Evolutionary conservation across 441 rosid genomes (phyloP), one percentile per base, ranked within the genome.

Genomic region (Populus hybrid): DNA sequence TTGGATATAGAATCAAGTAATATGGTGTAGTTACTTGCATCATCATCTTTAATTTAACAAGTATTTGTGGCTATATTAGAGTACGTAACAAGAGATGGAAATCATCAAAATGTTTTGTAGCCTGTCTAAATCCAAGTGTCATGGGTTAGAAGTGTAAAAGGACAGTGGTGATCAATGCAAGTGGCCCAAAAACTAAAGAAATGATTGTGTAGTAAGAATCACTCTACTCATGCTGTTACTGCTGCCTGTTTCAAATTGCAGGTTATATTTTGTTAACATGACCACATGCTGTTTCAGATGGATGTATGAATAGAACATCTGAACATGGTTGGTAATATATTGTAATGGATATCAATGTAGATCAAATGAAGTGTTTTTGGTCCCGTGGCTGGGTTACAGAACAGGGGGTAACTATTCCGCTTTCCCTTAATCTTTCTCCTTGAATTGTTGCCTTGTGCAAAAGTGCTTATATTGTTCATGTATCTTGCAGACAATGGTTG

Each of bases 401-500:
- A 63, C 28, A 3, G 66, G 66, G 66, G 66, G 26, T 23, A 63
- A 23, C 66, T 63, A 63, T 10, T 63, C 28, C 66, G 16, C 66
- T 63, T 21, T 23, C 66, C 66, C 66, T 23, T 23, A 21, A 63
- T 63, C 66, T 10, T 23, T 23, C 28, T 63, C 66, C 7, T 63
- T 63, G 26, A 9, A 63, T 21, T 23, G 10, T 64, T 42, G 1
- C 20, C 20, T 8, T 57, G 57, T 2, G 14, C 35, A 20, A 74
- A 40, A n/a, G 40, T 34, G 28, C 28, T 78, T 68, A 26, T 26
- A 20, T 61, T 73, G 9, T 73, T 70, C 46, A n/a, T 82, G 69
- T 26, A 84, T 84, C 21, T 40, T 84, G 79, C 83, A 94, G 98
- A 92, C 90, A 76, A 94, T 96, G 99, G 95, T 94, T 70, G 94